Evolutionary conservation across 1,139 yeast species (phyloP), one percentile per base, ranked within the genome.

Genomic region (Geotrichum histeridarum): DNA sequence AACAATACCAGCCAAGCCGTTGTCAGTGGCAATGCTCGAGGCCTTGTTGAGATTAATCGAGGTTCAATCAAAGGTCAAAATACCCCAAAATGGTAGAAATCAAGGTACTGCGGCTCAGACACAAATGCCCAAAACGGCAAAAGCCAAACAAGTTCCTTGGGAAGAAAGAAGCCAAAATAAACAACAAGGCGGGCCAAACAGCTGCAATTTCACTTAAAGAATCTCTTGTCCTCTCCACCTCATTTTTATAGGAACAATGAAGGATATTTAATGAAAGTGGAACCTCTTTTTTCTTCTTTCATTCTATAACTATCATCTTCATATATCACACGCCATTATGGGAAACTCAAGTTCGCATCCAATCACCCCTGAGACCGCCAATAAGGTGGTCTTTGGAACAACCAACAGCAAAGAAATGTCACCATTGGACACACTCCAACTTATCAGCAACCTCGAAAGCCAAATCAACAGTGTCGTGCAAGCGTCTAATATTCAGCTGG

Each of bases 321-420:
- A 12, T 14, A 12, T 15, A n/a, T n/a, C n/a, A n/a, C 18, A 14
- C 27, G 12, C 6, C 32, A 33, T 30, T 14, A 48, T 48, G 51
- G 51, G 51, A 15, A 48, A 48, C 30, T 48, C 51, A 41, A 48
- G 31, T 14, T 48, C 51, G 22, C 51, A 48, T 42, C 46, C 45
- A n/a, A 48, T 48, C 12, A 32, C 51, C 3, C 51, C 51, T 41
- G 51, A 48, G 30, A 33, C 46, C 14, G 51, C 51, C 36, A 48
- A 32, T 22, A 33, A 48, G 45, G 51, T 48, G 8, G 51, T 48
- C 14, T 48, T 48, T 42, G 51, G 51, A 32, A 14, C 15, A 17
- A 5, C 15, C 22, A n/a, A 22, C 8, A 6, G n/a, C 31, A 22
- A 17, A 8, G 36, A 48, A n/a, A 48, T 48, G 51, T 48, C 51